Conservation (phyloP, 2,329 filamentous ascomycete species). For the Alternaria dauci region DNA sequence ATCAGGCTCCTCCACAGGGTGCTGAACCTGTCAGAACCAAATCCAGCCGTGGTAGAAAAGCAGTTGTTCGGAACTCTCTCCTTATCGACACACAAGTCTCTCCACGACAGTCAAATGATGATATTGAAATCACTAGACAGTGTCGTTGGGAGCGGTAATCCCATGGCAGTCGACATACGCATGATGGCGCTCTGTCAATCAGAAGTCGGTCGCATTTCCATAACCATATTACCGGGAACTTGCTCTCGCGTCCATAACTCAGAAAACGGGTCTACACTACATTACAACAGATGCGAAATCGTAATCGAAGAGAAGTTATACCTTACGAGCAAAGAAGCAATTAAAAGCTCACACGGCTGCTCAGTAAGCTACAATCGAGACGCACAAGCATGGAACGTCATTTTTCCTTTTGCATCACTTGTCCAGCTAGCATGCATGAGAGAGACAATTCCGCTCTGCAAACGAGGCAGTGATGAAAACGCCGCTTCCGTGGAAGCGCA, state of each 20-base stretch:
- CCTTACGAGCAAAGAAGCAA: not conserved
- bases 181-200: not conserved
- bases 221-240: not conserved
- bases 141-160: not conserved
- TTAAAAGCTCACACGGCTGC: not conserved
- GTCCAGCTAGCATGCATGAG: not conserved
- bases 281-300: not conserved
- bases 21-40: not conserved
- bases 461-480: not conserved
- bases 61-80: not conserved
- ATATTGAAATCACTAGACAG: not conserved
- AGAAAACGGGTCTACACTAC: not conserved
- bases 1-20: fast-evolving
- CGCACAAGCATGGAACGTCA: not conserved
- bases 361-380: not conserved
- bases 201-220: not conserved
- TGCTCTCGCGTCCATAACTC: not conserved
- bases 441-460: not conserved
- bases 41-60: not conserved
- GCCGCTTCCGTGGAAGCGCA: not conserved
- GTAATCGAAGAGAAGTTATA: no score
- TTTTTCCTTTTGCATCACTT: not conserved
- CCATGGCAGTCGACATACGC: not conserved
- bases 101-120: not conserved
- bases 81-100: not conserved